A percentile compares a stretch with the other conserved stretches of the same genome.
Evolutionary conservation across 371 early-diverging fungal genomes (phyloP).

Genomic region (Syncephalastrum monosporum): DNA sequence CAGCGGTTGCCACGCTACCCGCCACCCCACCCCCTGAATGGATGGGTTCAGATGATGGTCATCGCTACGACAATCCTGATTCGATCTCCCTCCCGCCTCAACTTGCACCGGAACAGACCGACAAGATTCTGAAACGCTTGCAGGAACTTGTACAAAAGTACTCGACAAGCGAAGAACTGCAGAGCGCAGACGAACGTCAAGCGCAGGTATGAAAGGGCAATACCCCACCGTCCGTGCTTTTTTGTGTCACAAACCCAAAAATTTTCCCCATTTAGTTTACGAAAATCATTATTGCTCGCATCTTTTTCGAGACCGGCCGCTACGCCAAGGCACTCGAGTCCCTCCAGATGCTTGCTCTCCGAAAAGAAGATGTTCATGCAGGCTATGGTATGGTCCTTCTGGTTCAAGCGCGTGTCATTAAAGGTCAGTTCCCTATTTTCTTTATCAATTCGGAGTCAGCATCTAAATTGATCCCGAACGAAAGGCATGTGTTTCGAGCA

Average conservation of each 20-base stretch:
- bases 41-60: constrained; percentile 28
- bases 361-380: constrained; percentile 31
- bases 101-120: constrained; percentile 15
- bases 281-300: constrained; percentile 35
- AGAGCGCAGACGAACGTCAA: constrained; percentile 11
- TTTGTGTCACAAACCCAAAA: neutral
- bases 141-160: constrained; percentile 11
- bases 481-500: constrained; percentile 53
- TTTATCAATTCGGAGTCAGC: neutral
- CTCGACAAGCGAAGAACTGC: constrained; percentile 2
- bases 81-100: constrained; percentile 1
- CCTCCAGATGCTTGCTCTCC: constrained; percentile 27
- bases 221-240: neutral
- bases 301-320: constrained; percentile 28
- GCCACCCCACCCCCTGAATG: constrained; percentile 7
- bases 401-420: constrained; percentile 50
- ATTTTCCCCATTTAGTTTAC: constrained; percentile 6
- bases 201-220: constrained; percentile 5
- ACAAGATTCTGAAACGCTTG: constrained; percentile 14
- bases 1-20: no score
- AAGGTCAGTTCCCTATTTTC: constrained; percentile 30
- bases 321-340: constrained; percentile 36
- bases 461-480: neutral
- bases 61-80: neutral
- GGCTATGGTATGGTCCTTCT: constrained; percentile 59